Evolutionary conservation across 75 land plant species (phyloP).

Genomic region (Sequoiadendron giganteum): DNA sequence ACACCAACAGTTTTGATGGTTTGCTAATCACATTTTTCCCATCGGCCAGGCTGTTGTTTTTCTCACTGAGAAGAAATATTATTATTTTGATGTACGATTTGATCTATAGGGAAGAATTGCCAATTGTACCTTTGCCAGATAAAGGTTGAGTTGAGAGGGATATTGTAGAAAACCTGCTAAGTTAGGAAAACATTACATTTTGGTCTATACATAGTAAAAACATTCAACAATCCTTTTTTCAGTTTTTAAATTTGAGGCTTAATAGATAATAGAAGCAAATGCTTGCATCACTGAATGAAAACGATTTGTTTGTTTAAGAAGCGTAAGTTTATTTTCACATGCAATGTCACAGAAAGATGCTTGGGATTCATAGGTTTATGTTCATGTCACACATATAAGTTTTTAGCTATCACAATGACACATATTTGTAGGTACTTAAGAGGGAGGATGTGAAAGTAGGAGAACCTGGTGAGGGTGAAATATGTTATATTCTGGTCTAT

Average conservation of each 20-base stretch:
- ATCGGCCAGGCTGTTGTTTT: background rate
- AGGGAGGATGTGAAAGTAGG: too few species aligned
- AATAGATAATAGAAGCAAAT: background rate
- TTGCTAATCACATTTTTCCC: background rate
- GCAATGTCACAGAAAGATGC: background rate
- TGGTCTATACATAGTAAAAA: background rate
- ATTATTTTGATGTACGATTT: background rate
- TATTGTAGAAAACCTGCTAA: background rate
- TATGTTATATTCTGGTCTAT: background rate
- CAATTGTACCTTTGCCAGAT: background rate
- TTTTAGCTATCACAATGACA: too few species aligned
- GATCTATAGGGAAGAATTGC: background rate
- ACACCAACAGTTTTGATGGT: too few species aligned
- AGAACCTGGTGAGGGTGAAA: background rate
- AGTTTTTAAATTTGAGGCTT: background rate
- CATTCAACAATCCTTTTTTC: background rate
- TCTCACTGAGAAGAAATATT: background rate
- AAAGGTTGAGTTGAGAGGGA: background rate
- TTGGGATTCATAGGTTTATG: background rate
- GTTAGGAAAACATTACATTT: background rate
- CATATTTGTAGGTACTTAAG: too few species aligned
- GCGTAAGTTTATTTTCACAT: background rate
- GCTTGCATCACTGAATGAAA: background rate
- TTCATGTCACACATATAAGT: background rate
- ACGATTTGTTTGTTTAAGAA: background rate